Base-by-base conservation (phyloP, 2,329 filamentous ascomycete species). In the Dactylonectria estremocensis region DNA sequence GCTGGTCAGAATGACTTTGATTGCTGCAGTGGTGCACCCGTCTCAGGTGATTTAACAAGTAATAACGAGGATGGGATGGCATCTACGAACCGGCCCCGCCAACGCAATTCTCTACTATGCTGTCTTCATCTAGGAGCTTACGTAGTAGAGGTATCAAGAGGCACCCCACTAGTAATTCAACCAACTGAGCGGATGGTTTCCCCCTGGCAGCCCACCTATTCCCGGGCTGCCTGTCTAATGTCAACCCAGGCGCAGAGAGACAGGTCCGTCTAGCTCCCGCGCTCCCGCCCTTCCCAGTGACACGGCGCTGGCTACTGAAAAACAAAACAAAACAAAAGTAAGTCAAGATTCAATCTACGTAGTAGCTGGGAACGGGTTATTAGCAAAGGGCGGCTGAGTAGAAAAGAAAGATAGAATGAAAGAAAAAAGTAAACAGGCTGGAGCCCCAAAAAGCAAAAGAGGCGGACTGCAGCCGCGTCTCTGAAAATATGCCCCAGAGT, bases 251-350 rank as follows among this genome's bases (percentile, higher is more conserved):
- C 60, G 5, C 5, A 24, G 40, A 24, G 14, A 18, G 31, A 24
- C 24, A 22, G 35, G 24, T 24, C 33, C 40, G 49, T 61, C 37
- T 61, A 60, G 49, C n/a, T 65, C 55, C 62, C 61, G 61, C 45
- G 7, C 24, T 58, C 62, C 61, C 61, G 61, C 46, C 28, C 18
- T 53, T 56, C 45, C 45, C 53, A 64, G 35, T 35, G 35, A 64
- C 53, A 24, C 45, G 53, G 61, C 45, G 31, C 18, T 24, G 22
- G 45, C 37, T 20, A 22, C 9, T 6, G 24, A 53, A 45, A 35
- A 49, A n/a, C 8, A 50, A 59, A 50, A 50, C 5, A 8, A 3
- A 20, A 48, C 43, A 55, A 48, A 28, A 31, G 16, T 20, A 18
- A 31, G 2, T 40, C 13, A 57, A 40, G 48, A 40, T 54, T 20